Conservation (phyloP, 306 rosid species). For the Carpinus viminea region DNA sequence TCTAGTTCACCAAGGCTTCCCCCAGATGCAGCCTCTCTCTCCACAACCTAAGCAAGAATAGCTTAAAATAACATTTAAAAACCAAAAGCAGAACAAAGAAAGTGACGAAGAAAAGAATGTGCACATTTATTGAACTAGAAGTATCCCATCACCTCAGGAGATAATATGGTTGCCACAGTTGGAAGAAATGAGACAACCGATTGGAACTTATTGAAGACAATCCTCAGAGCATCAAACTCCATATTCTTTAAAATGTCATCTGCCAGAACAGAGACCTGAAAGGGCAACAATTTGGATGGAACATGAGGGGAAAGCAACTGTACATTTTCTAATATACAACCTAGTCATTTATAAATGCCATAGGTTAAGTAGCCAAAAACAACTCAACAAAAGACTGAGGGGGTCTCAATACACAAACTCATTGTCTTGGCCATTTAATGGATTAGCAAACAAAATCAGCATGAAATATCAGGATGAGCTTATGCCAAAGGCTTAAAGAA, state of each 20-base stretch:
- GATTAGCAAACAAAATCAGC: background rate
- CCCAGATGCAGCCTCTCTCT: conserved; percentile 86
- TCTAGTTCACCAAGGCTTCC: conserved; percentile 87
- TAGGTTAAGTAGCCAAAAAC: background rate
- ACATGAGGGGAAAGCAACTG: conserved; percentile 9
- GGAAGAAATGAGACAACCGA: conserved; percentile 82
- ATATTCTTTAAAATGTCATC: conserved; percentile 94
- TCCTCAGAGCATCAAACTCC: conserved; percentile 82
- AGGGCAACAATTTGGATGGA: conserved; percentile 24
- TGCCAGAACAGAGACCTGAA: conserved; percentile 90
- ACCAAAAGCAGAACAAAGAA: conserved; percentile 6
- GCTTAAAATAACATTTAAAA: conserved; percentile 21
- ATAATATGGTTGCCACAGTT: conserved; percentile 69
- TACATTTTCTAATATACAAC: background rate
- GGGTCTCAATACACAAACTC: background rate
- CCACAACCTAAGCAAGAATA: conserved; percentile 54
- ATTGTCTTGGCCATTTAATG: background rate
- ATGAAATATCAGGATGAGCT: background rate
- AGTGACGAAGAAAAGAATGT: background rate
- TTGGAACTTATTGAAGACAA: conserved; percentile 82
- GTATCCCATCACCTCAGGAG: conserved; percentile 77
- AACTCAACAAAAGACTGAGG: background rate
- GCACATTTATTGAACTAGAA: background rate
- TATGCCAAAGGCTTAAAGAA: background rate
- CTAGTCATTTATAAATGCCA: background rate